A percentile compares a stretch with the other conserved stretches of the same genome.
Conservation (phyloP, 2,329 filamentous ascomycete genomes). For the Fusarium longipes region DNA sequence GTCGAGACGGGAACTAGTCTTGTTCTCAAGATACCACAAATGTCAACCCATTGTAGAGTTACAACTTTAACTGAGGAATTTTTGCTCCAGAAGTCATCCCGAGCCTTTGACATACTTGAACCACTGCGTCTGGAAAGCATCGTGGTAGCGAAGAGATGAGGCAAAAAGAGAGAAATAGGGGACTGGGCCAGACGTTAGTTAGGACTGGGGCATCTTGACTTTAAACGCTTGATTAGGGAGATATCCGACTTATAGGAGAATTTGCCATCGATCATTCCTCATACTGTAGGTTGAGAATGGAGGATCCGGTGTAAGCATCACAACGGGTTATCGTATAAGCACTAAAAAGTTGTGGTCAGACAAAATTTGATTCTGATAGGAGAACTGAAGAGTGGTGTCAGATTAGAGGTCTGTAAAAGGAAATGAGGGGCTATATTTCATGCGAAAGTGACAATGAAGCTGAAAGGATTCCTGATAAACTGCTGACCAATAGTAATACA, state of each 20-base stretch:
- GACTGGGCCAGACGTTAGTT: background rate
- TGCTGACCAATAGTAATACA: background rate
- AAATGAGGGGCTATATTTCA: background rate
- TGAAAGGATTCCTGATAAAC: background rate
- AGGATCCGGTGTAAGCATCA: background rate
- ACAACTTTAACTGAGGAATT: background rate
- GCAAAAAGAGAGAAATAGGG: background rate
- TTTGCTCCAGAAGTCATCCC: background rate
- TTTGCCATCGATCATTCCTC: too few relatives aligned
- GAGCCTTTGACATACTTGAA: background rate
- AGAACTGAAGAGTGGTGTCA: background rate
- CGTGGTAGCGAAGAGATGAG: too few relatives aligned
- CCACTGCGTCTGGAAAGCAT: background rate
- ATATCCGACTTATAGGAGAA: background rate
- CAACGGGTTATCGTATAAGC: background rate
- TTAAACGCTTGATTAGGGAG: background rate
- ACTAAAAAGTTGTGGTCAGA: background rate
- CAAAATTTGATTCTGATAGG: background rate
- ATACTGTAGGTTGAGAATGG: background rate
- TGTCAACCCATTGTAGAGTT: slow-evolving; percentile 20
- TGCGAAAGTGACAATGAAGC: background rate
- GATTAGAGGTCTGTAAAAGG: background rate
- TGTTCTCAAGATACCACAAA: background rate
- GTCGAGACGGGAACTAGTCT: background rate
- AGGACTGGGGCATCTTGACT: background rate